Base-by-base conservation (phyloP, 2,329 filamentous ascomycete species). In the Bipolaris oryzae region DNA sequence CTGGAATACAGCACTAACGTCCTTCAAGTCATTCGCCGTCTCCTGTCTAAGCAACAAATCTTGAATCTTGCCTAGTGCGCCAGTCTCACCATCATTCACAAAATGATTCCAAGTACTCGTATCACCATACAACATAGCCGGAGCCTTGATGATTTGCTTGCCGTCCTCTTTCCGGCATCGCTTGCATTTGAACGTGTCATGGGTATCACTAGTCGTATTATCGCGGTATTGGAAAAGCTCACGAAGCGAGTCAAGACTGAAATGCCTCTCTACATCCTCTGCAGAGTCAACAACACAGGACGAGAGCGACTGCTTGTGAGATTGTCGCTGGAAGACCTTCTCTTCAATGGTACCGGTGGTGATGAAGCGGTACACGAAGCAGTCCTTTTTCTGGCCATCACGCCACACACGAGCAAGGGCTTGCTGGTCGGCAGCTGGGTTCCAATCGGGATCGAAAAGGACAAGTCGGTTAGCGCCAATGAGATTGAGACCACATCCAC, bases 81-180 rank as follows among this genome's bases (percentile, higher is more conserved):
- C 86, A 5, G 80, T 78, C 62, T 84, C 84, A 3, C 85, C 86
- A 60, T 88, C 85, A 68, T 96, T 97, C 41, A 89, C 85, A 78
- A 97, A 96, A 76, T 99, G 95, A 71, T 99, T 99, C 95, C 95
- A 99, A n/a, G 92, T 94, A 77, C 92, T 98, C 20, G 95, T 98
- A 72, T 99, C 95, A 50, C 95, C 95, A 72, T 99, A 99, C 58
- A 99, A 80, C 89, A 98, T 94, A 1, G 95, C 95, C 3, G 90
- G 90, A 1, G 94, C 92, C 76, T 97, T 98, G 71, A 97, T 85
- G 61, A 85, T 86, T 77, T 99, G 95, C 59, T 84, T 89, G 0
- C 94, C 94, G 68, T 96, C 91, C 1, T 91, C 88, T 70, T 89
- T 78, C 59, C 79, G 90, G 76, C 95, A 99, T 38, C 95, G 84